Evolutionary conservation across 371 early-diverging fungal genomes (phyloP), one percentile per base, ranked within the genome.

Genomic region (Chytridiales sp.): DNA sequence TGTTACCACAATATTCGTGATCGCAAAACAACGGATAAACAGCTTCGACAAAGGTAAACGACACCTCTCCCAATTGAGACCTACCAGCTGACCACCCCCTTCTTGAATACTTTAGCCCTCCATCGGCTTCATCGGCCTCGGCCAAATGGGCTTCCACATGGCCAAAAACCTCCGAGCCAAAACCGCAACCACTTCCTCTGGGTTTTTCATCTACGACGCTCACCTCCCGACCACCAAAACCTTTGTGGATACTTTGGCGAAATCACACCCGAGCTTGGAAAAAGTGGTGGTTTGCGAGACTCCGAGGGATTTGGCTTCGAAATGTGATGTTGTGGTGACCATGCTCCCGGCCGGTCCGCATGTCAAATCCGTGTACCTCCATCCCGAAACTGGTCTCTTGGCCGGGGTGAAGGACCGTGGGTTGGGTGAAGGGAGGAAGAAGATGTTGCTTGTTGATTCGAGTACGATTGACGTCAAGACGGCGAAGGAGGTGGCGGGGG

Each of bases 71-170:
- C n/a, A n/a, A n/a, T n/a, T n/a, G n/a, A n/a, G n/a, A n/a, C n/a
- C n/a, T n/a, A n/a, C n/a, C n/a, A n/a, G n/a, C n/a, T n/a, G n/a
- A n/a, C n/a, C n/a, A n/a, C n/a, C n/a, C n/a, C n/a, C n/a, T n/a
- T n/a, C n/a, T n/a, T n/a, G n/a, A n/a, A n/a, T n/a, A n/a, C n/a
- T n/a, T n/a, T n/a, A 61, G 50, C 42, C 59, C 13, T 26, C 56
- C 13, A 68, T 79, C 44, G 98, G 98, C 11, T 92, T 97, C 65
- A 89, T 96, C 47, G 98, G 98, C 9, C 83, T 97, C 29, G 98
- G 98, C 6, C 91, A 93, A 73, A 97, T 97, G 98, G 93, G 82
- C 21, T 77, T 52, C 56, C 70, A 72, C 44, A 97, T 97, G 97
- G 95, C 95, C 53, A 81, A 77, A 61, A 95, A 97, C 69, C 77